These are phyloP conservation scores for Aspergillus nidulans DNA, from an alignment of 495 filamentous ascomycete species.

Conservation along the genomic window DNA sequence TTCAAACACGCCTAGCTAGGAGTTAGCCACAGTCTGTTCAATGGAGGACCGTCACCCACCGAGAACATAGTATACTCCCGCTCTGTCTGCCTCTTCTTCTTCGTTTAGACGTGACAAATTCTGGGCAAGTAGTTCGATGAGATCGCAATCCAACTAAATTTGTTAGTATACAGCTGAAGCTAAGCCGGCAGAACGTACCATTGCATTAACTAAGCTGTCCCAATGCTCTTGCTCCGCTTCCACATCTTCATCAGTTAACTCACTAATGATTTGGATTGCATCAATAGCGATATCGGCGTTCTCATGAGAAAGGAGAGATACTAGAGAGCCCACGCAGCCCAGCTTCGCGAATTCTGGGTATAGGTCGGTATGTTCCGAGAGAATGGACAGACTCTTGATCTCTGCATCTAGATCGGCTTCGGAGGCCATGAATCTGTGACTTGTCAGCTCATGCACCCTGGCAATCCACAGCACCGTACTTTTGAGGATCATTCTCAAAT, in stretches of 20 bases:
- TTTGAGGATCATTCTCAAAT: conserved; percentile 77
- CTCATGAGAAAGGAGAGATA: conserved; percentile 82
- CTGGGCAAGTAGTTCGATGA: conserved; percentile 75
- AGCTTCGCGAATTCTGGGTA: conserved; percentile 79
- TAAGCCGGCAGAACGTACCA: conserved; percentile 43
- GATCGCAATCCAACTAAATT: conserved; percentile 63
- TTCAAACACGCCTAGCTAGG: conserved; percentile 61
- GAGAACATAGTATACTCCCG: conserved; percentile 81
- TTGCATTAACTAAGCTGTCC: conserved; percentile 71
- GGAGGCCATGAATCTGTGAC: conserved; percentile 64
- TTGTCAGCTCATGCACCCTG: neutral
- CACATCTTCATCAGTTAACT: conserved; percentile 94
- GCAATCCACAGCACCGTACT: conserved; percentile 50
- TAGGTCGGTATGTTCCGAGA: conserved; percentile 81
- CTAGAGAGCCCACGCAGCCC: conserved; percentile 70
- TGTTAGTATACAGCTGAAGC: conserved; percentile 19
- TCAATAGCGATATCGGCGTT: conserved; percentile 97
- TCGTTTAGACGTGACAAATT: conserved; percentile 87
- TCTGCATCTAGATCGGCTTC: conserved; percentile 91
- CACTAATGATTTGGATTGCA: conserved; percentile 82
- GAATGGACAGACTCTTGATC: conserved; percentile 82
- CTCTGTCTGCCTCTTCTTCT: conserved; percentile 67
- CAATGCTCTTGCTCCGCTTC: conserved; percentile 79
- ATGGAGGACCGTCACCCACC: conserved; percentile 32
- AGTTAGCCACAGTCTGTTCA: conserved; percentile 10